A percentile compares a stretch with the other conserved stretches of the same genome.
phyloP scores from a whole-genome alignment of 108 stramenopile species.

The Cyclotella sp. region DNA sequence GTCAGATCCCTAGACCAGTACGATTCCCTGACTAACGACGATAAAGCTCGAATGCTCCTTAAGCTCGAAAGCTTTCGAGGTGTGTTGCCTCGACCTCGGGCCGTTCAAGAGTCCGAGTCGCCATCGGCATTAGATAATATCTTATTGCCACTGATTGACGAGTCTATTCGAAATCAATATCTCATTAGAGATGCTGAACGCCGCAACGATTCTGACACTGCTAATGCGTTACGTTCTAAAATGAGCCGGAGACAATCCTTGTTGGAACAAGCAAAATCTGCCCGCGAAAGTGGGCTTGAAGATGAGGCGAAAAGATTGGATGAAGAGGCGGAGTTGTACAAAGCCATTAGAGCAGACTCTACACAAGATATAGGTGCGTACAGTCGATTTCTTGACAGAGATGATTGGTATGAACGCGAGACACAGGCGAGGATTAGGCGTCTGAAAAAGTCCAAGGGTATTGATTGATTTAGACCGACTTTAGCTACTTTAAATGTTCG shows the following conservation, averaged over 20 bases:
- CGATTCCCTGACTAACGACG: constrained; percentile 65
- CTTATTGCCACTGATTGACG: constrained; percentile 84
- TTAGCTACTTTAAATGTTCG: neutral
- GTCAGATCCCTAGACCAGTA: constrained; percentile 71
- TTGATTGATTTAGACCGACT: neutral
- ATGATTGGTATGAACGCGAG: constrained; percentile 91
- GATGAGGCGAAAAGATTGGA: constrained; percentile 61
- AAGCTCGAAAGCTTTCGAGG: constrained; percentile 75
- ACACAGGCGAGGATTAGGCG: constrained; percentile 64
- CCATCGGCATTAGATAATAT: constrained; percentile 72
- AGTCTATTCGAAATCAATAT: constrained; percentile 78
- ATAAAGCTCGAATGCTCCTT: constrained; percentile 76
- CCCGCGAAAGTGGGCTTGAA: constrained; percentile 64
- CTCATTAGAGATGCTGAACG: constrained; percentile 75
- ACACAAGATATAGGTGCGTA: constrained; percentile 88
- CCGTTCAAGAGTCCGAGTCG: constrained; percentile 41
- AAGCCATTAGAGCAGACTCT: constrained; percentile 74
- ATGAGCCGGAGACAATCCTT: constrained; percentile 75
- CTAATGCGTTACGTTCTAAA: constrained; percentile 53
- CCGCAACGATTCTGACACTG: constrained; percentile 62
- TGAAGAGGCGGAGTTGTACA: constrained; percentile 78
- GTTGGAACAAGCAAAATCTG: constrained; percentile 63
- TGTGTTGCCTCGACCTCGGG: constrained; percentile 72
- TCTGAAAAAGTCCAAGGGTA: constrained; percentile 46
- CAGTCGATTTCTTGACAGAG: constrained; percentile 82